These are phyloP conservation scores for Talaromyces adpressus DNA, from an alignment of 495 filamentous ascomycete species.

Conservation along the genomic window DNA sequence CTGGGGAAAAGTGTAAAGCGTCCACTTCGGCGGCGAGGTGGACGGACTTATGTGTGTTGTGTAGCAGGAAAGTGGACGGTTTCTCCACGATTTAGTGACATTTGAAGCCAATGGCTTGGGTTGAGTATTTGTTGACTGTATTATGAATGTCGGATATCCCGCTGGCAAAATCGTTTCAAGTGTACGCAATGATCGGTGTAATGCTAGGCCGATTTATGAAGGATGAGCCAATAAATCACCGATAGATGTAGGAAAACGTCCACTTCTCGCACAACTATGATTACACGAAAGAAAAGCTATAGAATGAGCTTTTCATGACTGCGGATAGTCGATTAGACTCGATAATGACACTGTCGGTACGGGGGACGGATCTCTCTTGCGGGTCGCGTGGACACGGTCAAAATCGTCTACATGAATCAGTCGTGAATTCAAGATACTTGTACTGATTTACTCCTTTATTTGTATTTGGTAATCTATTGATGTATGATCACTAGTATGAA, in stretches of 20 bases:
- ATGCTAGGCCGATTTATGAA: background rate
- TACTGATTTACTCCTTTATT: too few relatives aligned
- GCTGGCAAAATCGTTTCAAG: background rate
- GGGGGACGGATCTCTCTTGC: too few relatives aligned
- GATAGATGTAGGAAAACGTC: background rate
- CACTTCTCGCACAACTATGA: background rate
- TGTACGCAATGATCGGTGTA: background rate
- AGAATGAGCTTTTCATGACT: background rate
- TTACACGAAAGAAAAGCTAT: background rate
- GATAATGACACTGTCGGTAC: too few relatives aligned
- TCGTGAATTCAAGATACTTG: too few relatives aligned
- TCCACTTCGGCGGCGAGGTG: background rate
- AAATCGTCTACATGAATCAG: too few relatives aligned
- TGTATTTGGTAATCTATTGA: too few relatives aligned
- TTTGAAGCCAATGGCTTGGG: too few relatives aligned
- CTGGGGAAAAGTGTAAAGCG: background rate
- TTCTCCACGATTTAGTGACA: too few relatives aligned
- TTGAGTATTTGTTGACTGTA: background rate
- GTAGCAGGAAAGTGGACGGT: background rate
- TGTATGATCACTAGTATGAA: too few relatives aligned
- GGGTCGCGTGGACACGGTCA: too few relatives aligned
- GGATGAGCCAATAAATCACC: background rate
- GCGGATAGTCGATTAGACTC: background rate
- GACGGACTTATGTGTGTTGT: background rate
- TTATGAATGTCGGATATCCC: background rate